phyloP scores from a whole-genome alignment of 129 eudicot species.

The Centaurea solstitialis region DNA sequence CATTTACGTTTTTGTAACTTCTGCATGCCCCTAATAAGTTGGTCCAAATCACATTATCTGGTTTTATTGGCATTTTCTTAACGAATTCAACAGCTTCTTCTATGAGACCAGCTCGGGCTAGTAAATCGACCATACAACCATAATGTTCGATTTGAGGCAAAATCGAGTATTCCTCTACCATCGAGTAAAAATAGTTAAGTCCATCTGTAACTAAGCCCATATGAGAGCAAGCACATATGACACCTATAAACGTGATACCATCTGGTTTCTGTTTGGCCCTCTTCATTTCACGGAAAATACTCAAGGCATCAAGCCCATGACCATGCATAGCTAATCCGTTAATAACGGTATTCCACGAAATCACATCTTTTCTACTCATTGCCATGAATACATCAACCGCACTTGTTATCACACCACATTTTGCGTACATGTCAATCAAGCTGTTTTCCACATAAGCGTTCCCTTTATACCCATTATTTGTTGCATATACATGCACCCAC shows the following conservation, averaged over 20 bases:
- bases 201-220: constrained; percentile 67
- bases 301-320: constrained; percentile 59
- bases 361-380: constrained; percentile 55
- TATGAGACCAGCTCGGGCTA: constrained; percentile 68
- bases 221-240: constrained; percentile 80
- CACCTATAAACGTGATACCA: constrained; percentile 64
- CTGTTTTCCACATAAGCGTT: constrained; percentile 60
- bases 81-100: constrained; percentile 59
- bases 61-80: constrained; percentile 55
- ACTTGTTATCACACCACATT: constrained; percentile 64
- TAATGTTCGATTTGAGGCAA: constrained; percentile 71
- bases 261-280: constrained; percentile 55
- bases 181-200: constrained; percentile 47
- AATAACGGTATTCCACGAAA: constrained; percentile 80
- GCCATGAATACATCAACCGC: constrained; percentile 51
- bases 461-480: constrained; percentile 46
- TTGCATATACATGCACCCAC: constrained; percentile 66
- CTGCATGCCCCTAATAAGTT: constrained; percentile 68
- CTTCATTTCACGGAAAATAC: constrained; percentile 57
- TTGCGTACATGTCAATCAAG: constrained; percentile 80
- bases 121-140: constrained; percentile 77
- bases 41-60: constrained; percentile 79
- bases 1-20: constrained; percentile 52
- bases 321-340: constrained; percentile 79
- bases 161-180: constrained; percentile 51